A percentile compares a stretch with the other conserved stretches of the same genome.
Conservation (phyloP, 257 asterid genomes). For the Penstemon davidsonii region DNA sequence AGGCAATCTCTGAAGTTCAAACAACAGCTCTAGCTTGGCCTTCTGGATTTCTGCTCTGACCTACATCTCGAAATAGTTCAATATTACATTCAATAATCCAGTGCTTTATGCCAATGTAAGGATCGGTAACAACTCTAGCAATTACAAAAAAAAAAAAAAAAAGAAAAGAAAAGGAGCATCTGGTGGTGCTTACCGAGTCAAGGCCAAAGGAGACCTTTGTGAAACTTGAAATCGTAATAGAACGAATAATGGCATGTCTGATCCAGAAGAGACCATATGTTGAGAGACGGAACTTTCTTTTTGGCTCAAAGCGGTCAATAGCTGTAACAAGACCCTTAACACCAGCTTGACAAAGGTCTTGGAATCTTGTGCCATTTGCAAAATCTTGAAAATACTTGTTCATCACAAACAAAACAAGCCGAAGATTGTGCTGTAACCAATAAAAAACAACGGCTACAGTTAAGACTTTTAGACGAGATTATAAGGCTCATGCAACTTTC, state of each 20-base stretch:
- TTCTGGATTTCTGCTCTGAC: constrained; percentile 68
- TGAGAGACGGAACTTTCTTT: constrained; percentile 64
- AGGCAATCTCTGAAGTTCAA: constrained; percentile 71
- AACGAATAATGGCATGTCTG: constrained; percentile 84
- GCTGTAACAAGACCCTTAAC: constrained; percentile 92
- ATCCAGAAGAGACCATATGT: constrained; percentile 96
- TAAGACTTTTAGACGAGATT: neutral
- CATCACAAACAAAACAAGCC: constrained; percentile 85
- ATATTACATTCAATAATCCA: neutral
- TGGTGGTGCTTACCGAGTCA: constrained; percentile 67
- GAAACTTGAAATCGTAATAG: constrained; percentile 89
- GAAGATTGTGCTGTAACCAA: constrained; percentile 86
- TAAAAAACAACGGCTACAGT: constrained; percentile 27
- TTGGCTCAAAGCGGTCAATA: constrained; percentile 88
- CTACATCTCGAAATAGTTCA: constrained; percentile 39
- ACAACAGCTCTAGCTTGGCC: constrained; percentile 60
- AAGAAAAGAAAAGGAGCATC: constrained; percentile 17
- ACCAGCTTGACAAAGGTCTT: constrained; percentile 96
- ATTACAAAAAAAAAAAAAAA: neutral
- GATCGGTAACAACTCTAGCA: neutral
- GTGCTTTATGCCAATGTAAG: neutral
- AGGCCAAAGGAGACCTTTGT: constrained; percentile 92
- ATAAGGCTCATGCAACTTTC: constrained; percentile 8
- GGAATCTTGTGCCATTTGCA: constrained; percentile 68
- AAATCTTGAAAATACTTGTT: constrained; percentile 91